These are phyloP conservation scores for Serpula lacrymans DNA, from an alignment of 768 basidiomycete species.

Conservation along the genomic window DNA sequence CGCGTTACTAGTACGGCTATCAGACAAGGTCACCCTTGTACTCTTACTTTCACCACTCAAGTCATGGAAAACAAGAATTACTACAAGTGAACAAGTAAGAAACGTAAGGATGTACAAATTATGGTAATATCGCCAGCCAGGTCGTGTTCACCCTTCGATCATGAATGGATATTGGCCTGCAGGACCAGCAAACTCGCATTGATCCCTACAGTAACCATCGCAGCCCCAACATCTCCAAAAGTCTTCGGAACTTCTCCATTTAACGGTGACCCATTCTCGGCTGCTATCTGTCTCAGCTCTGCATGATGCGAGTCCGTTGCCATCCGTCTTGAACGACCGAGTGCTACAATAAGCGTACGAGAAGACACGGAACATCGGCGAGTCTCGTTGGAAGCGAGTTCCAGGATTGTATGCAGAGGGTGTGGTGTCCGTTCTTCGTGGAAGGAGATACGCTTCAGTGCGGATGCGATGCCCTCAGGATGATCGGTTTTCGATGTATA, in stretches of 20 bases:
- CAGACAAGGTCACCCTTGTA: too few species aligned
- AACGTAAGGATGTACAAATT: too few species aligned
- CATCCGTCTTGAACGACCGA: constrained; percentile 73
- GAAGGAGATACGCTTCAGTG: constrained; percentile 69
- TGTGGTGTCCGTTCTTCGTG: constrained; percentile 40
- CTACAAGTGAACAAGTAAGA: too few species aligned
- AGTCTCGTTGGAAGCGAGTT: constrained; percentile 33
- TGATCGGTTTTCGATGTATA: constrained; percentile 39
- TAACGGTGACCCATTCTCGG: constrained; percentile 19
- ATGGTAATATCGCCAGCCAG: too few species aligned
- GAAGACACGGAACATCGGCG: too few species aligned
- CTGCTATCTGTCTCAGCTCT: constrained; percentile 54
- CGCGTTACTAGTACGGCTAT: background rate
- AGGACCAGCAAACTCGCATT: constrained; percentile 64
- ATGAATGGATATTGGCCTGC: too few species aligned
- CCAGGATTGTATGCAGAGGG: constrained; percentile 56
- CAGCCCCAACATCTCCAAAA: constrained; percentile 80
- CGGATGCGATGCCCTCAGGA: constrained; percentile 27
- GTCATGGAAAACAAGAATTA: too few species aligned
- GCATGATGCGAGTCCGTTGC: constrained; percentile 52
- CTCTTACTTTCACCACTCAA: too few species aligned
- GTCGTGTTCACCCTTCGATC: too few species aligned
- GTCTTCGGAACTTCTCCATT: constrained; percentile 57
- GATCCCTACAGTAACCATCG: constrained; percentile 62
- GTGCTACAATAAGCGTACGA: constrained; percentile 58